Evolutionary conservation across 352 stramenopile genomes (phyloP), one percentile per base, ranked within the genome.

Genomic region (Phytophthora kernoviae): DNA sequence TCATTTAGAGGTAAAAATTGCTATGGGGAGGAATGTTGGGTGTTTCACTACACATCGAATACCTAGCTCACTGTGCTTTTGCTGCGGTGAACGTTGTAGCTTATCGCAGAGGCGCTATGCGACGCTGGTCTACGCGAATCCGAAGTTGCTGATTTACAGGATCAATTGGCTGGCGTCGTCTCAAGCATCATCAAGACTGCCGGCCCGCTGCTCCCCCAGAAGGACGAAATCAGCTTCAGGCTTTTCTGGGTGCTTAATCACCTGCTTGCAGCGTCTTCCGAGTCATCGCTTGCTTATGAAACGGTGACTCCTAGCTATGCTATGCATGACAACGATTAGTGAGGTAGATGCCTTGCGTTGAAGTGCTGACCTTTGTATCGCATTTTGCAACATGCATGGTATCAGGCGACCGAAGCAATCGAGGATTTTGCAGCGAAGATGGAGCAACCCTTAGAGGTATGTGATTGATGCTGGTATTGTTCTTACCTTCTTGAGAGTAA

Each of bases 231-330:
- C 37, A 68, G 60, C 4, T 93, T 95, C 39, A 77, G 81, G 7
- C 67, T 95, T 7, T 93, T 95, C 39, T 93, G 86, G 86, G 73
- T 95, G 11, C 62, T 95, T 33, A 93, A 70, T 33, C 80, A 93
- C 52, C 53, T 95, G 8, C 56, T 95, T 4, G 84, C 86, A 2
- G 74, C 76, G 7, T 73, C 85, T 8, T 50, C 70, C 0, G 76
- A 90, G 22, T 52, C 58, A 0, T 90, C 81, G 2, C 36, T 77
- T 47, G 79, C 85, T 0, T 68, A 72, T 33, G 72, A 90, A 60
- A 82, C 70, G 65, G 85, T 90, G 55, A 40, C n/a, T 21, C 24
- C 10, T 45, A 36, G 5, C 40, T 18, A 20, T 40, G 24, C n/a
- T 43, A 5, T 20, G 37, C n/a, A 43, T 17, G n/a, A 5, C 12